Conservation (phyloP, 495 filamentous ascomycete genomes). For the Penicillium maclennaniae region DNA sequence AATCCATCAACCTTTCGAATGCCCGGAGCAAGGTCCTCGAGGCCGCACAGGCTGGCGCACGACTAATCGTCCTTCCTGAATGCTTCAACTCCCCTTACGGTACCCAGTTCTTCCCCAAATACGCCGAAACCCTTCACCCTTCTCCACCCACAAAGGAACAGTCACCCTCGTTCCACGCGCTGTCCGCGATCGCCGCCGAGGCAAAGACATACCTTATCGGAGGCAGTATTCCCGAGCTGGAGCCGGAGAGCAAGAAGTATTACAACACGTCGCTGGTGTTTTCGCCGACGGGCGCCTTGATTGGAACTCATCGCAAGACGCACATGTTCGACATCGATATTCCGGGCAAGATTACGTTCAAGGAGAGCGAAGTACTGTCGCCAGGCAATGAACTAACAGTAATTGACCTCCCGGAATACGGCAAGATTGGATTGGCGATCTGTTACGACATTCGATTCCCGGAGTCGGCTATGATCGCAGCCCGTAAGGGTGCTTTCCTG, state of each 20-base stretch:
- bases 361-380: constrained; percentile 81
- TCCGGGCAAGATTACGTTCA: constrained; percentile 87
- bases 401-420: constrained; percentile 80
- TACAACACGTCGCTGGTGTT: constrained; percentile 93
- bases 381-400: constrained; percentile 79
- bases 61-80: constrained; percentile 62
- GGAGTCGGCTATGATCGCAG: constrained; percentile 86
- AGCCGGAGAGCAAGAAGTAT: constrained; percentile 61
- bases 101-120: constrained; percentile 82
- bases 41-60: constrained; percentile 69
- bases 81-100: constrained; percentile 99
- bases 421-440: constrained; percentile 79
- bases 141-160: constrained; percentile 67
- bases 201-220: constrained; percentile 77
- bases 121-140: constrained; percentile 82
- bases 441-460: constrained; percentile 98
- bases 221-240: constrained; percentile 86
- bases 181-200: constrained; percentile 73
- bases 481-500: constrained; percentile 74
- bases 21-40: constrained; percentile 80
- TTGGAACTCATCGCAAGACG: constrained; percentile 86
- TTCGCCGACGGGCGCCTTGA: constrained; percentile 66
- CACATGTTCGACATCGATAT: constrained; percentile 99
- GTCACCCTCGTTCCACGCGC: constrained; percentile 78
- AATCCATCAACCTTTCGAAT: constrained; percentile 74